A percentile compares a stretch with the other conserved stretches of the same genome.
Conservation (phyloP, 805 yeast genomes). For the Candida lessepsii region DNA sequence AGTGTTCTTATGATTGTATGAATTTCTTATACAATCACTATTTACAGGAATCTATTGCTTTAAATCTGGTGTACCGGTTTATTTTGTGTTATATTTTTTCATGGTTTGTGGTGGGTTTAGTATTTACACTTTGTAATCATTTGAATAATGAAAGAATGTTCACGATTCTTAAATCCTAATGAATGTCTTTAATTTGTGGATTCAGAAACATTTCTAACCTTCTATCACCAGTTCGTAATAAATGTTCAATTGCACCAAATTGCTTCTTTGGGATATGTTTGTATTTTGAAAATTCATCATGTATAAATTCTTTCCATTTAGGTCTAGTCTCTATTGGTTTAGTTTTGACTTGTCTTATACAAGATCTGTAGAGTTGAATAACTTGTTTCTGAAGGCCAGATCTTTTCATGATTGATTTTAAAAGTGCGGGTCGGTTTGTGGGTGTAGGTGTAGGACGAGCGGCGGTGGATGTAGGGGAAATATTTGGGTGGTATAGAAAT, state of each 20-base stretch:
- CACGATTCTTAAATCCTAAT: slow-evolving; percentile 14
- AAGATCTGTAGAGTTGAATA: slow-evolving; percentile 47
- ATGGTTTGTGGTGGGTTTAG: no score
- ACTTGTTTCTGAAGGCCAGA: slow-evolving; percentile 50
- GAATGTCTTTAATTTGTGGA: slow-evolving; percentile 69
- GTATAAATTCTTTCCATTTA: slow-evolving; percentile 45
- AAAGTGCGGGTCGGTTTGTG: no score
- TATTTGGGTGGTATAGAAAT: no score
- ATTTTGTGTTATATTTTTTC: no score
- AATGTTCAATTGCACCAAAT: slow-evolving; percentile 81
- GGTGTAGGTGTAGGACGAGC: no score
- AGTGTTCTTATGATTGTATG: no score
- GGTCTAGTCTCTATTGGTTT: slow-evolving; percentile 49
- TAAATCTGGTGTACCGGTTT: no score
- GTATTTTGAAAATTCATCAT: slow-evolving; percentile 63
- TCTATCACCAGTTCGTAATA: slow-evolving; percentile 72
- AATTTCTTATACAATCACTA: no score
- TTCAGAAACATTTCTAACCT: slow-evolving; percentile 70
- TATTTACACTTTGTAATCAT: no score
- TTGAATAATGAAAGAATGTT: no score
- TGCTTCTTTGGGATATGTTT: slow-evolving; percentile 66
- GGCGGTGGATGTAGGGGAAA: no score
- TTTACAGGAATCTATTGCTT: no score
- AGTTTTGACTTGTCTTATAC: slow-evolving; percentile 43
- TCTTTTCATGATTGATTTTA: slow-evolving; percentile 19